These are phyloP conservation scores for Suhomyces guaymorum DNA, from an alignment of 1,139 yeast genomes.

Conservation along the genomic window DNA sequence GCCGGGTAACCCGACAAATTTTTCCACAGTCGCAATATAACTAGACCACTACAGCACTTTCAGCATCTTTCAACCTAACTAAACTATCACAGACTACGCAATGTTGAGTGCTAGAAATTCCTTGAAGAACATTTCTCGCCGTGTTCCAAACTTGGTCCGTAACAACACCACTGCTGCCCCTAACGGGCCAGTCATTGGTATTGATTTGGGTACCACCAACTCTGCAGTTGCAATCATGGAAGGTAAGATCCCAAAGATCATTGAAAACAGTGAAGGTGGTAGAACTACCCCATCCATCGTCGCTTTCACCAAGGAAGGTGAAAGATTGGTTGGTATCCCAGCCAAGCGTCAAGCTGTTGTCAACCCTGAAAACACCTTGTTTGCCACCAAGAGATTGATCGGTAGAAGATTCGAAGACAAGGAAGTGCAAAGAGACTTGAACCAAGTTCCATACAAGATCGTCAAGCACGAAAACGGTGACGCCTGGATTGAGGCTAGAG, in stretches of 20 bases:
- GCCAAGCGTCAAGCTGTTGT: constrained; percentile 99
- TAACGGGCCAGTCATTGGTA: constrained; percentile 89
- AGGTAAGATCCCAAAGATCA: constrained; percentile 94
- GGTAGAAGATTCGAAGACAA: constrained; percentile 97
- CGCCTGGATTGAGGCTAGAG: constrained; percentile 98
- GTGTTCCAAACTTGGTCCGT: constrained; percentile 48
- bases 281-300: constrained; percentile 99
- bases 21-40: constrained; percentile 16
- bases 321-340: constrained; percentile 95
- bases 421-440: constrained; percentile 95
- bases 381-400: constrained; percentile 97
- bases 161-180: constrained; percentile 54
- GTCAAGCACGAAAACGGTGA: constrained; percentile 96
- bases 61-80: background rate
- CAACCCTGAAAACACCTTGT: constrained; percentile 95
- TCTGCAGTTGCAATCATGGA: constrained; percentile 99
- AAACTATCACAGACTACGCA: constrained; percentile 11
- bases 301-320: constrained; percentile 92
- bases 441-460: constrained; percentile 96
- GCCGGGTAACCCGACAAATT: constrained; percentile 20
- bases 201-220: constrained; percentile 98
- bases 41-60: constrained; percentile 2
- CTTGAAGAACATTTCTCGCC: constrained; percentile 43
- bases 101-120: constrained; percentile 52
- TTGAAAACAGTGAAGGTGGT: constrained; percentile 98